These are phyloP conservation scores for Acanthamoeba rhysodes DNA, from an alignment of 208 protist species.

Conservation along the genomic window DNA sequence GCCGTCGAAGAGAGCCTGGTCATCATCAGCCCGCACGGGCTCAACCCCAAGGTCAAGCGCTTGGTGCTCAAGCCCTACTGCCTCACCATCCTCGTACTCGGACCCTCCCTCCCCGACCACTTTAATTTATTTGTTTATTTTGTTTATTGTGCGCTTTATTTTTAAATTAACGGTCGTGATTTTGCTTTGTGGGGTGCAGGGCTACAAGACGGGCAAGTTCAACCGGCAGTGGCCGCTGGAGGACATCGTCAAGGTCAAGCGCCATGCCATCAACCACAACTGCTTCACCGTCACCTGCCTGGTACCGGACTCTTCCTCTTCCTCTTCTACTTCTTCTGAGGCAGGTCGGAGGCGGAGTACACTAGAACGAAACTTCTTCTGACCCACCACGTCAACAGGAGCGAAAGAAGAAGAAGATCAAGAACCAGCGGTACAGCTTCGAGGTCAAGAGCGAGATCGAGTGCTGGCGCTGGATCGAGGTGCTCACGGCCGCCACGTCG, in stretches of 20 bases:
- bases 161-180: background rate
- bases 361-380: too few species aligned
- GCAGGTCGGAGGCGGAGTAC: too few species aligned
- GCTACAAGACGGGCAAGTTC: slow-evolving; percentile 36
- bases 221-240: slow-evolving; percentile 49
- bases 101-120: background rate
- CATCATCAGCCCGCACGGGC: slow-evolving; percentile 31
- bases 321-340: too few species aligned
- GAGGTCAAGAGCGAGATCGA: slow-evolving; percentile 59
- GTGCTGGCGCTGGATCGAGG: slow-evolving; percentile 60
- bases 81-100: background rate
- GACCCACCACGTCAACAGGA: background rate
- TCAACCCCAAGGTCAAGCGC: slow-evolving; percentile 65
- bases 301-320: background rate
- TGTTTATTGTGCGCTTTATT: background rate
- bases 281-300: slow-evolving; percentile 46
- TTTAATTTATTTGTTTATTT: background rate
- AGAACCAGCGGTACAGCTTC: slow-evolving; percentile 60
- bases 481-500: slow-evolving; percentile 31
- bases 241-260: slow-evolving; percentile 58
- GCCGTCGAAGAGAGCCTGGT: slow-evolving; percentile 32
- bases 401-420: slow-evolving; percentile 61
- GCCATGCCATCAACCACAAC: slow-evolving; percentile 44
- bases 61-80: slow-evolving; percentile 28
- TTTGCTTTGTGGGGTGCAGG: background rate